These are phyloP conservation scores for Alternaria gansuensis DNA, from an alignment of 2,329 filamentous ascomycete species.

Conservation along the genomic window DNA sequence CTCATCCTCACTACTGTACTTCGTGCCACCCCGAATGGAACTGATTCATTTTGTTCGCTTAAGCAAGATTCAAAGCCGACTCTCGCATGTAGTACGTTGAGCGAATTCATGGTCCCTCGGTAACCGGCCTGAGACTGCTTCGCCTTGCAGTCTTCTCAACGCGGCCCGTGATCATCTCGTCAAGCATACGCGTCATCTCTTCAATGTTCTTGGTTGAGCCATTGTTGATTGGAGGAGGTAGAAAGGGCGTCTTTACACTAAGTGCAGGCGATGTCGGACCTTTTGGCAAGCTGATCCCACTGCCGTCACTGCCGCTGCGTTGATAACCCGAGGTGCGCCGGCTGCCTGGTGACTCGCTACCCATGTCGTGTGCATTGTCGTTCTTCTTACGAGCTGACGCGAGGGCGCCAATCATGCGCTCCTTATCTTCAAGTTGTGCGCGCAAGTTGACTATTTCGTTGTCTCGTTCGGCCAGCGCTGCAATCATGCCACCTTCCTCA, in stretches of 20 bases:
- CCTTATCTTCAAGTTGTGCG: conserved; percentile 90
- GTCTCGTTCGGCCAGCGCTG: conserved; percentile 85
- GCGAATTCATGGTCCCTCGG: conserved; percentile 28
- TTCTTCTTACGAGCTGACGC: conserved; percentile 85
- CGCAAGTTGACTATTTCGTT: conserved; percentile 91
- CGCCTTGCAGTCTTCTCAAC: conserved; percentile 68
- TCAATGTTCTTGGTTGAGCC: conserved; percentile 73
- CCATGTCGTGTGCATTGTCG: conserved; percentile 73
- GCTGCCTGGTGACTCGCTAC: conserved; percentile 49
- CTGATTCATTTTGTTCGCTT: conserved; percentile 15
- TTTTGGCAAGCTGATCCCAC: conserved; percentile 43
- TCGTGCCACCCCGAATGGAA: conserved; percentile 20
- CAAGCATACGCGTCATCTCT: conserved; percentile 91
- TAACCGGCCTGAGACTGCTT: conserved; percentile 39
- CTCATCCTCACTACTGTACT: conserved; percentile 39
- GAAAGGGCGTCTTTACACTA: conserved; percentile 18
- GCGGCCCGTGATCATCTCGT: conserved; percentile 92
- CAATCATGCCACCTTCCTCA: conserved; percentile 78
- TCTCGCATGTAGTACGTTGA: conserved; percentile 14
- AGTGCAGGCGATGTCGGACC: conserved; percentile 35
- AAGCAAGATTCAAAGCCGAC: conserved; percentile 15
- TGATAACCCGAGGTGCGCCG: conserved; percentile 49
- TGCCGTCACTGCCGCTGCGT: conserved; percentile 42
- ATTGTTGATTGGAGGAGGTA: conserved; percentile 29
- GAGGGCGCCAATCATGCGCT: conserved; percentile 88